Base-by-base conservation (phyloP, 805 yeast genomes). In the Nakazawaea pomicola region DNA sequence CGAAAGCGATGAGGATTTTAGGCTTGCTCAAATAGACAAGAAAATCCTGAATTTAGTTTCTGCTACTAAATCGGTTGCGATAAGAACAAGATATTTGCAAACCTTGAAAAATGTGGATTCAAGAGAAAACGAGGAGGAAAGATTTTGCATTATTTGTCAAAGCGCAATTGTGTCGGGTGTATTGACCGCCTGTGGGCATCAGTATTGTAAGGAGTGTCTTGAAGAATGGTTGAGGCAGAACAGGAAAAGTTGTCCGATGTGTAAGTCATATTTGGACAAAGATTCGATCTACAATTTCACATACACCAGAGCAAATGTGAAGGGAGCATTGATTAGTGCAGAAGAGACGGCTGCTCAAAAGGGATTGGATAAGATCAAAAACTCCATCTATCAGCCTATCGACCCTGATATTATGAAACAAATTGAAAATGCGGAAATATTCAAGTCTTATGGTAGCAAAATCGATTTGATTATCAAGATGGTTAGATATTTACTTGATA, bases 151-250 rank as follows among this genome's bases (percentile, higher is more conserved):
- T 24, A 90, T 93, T 46, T 93, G 99, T 57, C 76, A 83, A 16
- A 71, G 79, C 4, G 56, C 74, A 1, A 86, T 89, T 37, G 66
- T 74, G 3, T 67, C 78, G 29, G 99, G 99, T 0, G 73, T 93
- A 0, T 65, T 93, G 42, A 83, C 95, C 0, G 78, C 78, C 8
- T 93, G 99, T 69, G 98, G 98, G 0, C 99, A 93, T 60, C 80
- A 79, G 50, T 93, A 83, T 55, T 93, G 99, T 57, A 74, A 77
- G 43, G 84, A 76, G 1, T 93, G 99, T 58, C 65, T 93, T 28
- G 70, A 64, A 15, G 78, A 70, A 41, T 93, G 99, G 99, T 55
- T 83, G 39, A 50, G 50, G 44, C 61, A 60, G 16, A 65, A 65
- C 12, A 73, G 73, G 29, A 56, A 61, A 1, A 61, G 65, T 2